These are phyloP conservation scores for Ilex aquifolium DNA, from an alignment of 257 asterid species.

Conservation along the genomic window DNA sequence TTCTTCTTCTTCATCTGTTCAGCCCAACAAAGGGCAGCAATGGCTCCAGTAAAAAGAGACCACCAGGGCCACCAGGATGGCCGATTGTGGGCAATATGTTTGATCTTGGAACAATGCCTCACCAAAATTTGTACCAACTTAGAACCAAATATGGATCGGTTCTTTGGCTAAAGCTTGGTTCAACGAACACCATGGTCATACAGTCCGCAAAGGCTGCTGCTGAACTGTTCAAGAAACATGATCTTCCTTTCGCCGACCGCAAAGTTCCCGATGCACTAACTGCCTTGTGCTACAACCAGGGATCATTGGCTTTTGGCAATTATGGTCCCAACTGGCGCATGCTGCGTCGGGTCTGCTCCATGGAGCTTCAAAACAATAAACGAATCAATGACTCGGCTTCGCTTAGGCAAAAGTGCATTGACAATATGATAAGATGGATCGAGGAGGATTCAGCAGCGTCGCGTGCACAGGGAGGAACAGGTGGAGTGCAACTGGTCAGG, in stretches of 20 bases:
- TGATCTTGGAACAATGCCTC: conserved; percentile 45
- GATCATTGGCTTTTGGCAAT: neutral
- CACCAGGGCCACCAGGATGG: conserved; percentile 62
- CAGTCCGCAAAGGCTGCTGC: conserved; percentile 35
- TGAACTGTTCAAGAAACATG: conserved; percentile 43
- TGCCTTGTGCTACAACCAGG: neutral
- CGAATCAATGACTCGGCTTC: neutral
- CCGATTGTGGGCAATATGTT: conserved; percentile 63
- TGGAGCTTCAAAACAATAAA: neutral
- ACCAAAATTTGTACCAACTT: conserved; percentile 30
- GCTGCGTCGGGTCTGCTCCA: neutral
- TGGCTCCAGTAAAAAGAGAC: conserved; percentile 12
- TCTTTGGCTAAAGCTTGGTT: conserved; percentile 45
- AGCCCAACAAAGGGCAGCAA: neutral
- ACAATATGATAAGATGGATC: conserved; percentile 9
- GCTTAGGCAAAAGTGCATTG: neutral
- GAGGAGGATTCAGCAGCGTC: conserved; percentile 2
- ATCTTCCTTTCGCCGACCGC: conserved; percentile 1
- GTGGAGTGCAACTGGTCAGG: neutral
- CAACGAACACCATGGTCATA: conserved; percentile 40
- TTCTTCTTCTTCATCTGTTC: neutral
- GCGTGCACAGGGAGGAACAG: neutral
- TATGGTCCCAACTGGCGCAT: conserved; percentile 3
- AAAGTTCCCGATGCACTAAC: neutral
- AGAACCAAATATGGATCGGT: conserved; percentile 36